Percentiles rank a stretch among this genome's conserved stretches.
phyloP scores from a whole-genome alignment of 768 basidiomycete species.

The Boletus speciosus region DNA sequence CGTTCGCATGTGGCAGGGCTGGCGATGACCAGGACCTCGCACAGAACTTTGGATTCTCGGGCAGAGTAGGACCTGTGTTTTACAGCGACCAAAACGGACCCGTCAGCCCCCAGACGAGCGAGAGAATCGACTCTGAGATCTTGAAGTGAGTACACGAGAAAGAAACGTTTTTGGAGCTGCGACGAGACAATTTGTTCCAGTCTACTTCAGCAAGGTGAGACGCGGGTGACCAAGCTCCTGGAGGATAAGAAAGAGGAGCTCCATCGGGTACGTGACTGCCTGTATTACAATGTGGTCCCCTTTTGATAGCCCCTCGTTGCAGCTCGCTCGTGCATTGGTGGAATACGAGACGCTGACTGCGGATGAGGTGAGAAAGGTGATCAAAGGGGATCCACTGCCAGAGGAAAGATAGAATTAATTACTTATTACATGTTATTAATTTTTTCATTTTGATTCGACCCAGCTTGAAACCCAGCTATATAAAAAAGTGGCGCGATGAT shows the following conservation, averaged over 20 bases:
- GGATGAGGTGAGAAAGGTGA: slow-evolving; percentile 82
- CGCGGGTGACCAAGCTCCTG: slow-evolving; percentile 60
- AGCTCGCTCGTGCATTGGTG: slow-evolving; percentile 90
- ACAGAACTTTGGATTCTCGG: slow-evolving; percentile 76
- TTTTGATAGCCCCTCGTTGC: not conserved
- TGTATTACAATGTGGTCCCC: not conserved
- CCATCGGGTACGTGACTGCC: slow-evolving; percentile 52
- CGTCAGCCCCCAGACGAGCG: slow-evolving; percentile 71
- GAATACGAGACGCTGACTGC: slow-evolving; percentile 91
- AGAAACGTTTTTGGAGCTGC: no score
- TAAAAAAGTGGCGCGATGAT: no score
- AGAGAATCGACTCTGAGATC: slow-evolving; percentile 88
- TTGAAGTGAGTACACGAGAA: slow-evolving; percentile 51
- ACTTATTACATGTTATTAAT: not conserved
- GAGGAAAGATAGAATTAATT: slow-evolving; percentile 36
- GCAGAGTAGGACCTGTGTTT: slow-evolving; percentile 77
- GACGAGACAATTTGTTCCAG: slow-evolving; percentile 25
- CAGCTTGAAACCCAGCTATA: no score
- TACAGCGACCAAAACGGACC: slow-evolving; percentile 69
- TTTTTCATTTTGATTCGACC: no score
- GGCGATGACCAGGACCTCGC: not conserved
- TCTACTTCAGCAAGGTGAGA: slow-evolving; percentile 67
- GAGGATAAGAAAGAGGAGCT: slow-evolving; percentile 69
- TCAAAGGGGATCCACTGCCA: slow-evolving; percentile 74
- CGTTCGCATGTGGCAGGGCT: not conserved